Conservation (phyloP, 441 rosid genomes). For the Gossypium davidsonii region DNA sequence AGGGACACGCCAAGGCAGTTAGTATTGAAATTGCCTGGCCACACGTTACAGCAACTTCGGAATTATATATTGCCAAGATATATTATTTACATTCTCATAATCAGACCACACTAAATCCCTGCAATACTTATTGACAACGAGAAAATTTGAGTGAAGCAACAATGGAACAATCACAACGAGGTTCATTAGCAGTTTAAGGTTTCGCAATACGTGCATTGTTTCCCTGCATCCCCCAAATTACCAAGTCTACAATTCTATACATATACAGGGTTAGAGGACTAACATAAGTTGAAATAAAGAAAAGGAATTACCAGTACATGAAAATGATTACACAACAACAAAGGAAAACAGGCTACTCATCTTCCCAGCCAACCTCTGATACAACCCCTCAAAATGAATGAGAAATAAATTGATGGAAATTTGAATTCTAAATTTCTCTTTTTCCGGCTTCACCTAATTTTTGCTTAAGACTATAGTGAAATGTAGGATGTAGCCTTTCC, state of each 20-base stretch:
- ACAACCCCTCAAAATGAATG: conserved; percentile 10
- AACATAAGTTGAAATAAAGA: conserved; percentile 6
- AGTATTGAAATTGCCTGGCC: neutral
- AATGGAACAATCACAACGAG: neutral
- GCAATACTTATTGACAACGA: neutral
- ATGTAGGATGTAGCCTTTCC: conserved; percentile 12
- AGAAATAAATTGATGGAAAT: conserved; percentile 19
- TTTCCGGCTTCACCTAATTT: conserved; percentile 14
- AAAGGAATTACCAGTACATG: conserved; percentile 16
- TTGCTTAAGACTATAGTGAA: conserved; percentile 24
- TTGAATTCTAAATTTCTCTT: conserved; percentile 12
- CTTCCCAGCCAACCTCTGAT: conserved; percentile 17
- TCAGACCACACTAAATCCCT: neutral
- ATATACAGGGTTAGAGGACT: neutral
- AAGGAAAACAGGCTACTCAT: conserved; percentile 1
- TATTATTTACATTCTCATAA: neutral
- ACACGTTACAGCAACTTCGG: neutral
- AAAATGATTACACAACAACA: conserved; percentile 20
- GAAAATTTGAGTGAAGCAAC: neutral
- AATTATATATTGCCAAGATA: neutral
- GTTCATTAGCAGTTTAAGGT: neutral
- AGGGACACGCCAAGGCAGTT: too few species aligned
- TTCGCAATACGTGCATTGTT: neutral
- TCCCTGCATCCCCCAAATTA: neutral
- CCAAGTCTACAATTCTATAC: neutral